A percentile compares a stretch with the other conserved stretches of the same genome.
Evolutionary conservation across 108 stramenopile genomes (phyloP).

Genomic region (Pseudonitzschia pungens): DNA sequence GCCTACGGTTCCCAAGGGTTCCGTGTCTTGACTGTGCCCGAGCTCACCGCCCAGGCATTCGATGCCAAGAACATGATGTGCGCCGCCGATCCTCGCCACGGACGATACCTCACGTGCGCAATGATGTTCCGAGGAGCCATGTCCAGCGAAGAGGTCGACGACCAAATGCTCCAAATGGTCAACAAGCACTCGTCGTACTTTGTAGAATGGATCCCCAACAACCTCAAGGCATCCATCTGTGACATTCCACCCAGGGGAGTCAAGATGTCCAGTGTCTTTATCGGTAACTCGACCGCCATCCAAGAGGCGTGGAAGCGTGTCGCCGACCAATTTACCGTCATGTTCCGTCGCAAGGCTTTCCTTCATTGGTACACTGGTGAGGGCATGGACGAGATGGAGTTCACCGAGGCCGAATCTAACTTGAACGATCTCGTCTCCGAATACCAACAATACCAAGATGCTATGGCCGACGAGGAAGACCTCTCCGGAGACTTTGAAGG

Average conservation of each 20-base stretch:
- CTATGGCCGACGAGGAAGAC: conserved; percentile 75
- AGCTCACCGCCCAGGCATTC: conserved; percentile 95
- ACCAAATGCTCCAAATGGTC: conserved; percentile 97
- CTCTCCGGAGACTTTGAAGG: conserved; percentile 71
- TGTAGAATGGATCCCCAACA: conserved; percentile 99
- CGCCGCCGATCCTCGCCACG: conserved; percentile 98
- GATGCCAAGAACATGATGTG: conserved; percentile 99
- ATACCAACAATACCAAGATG: conserved; percentile 96
- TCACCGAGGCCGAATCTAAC: conserved; percentile 95
- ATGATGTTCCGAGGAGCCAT: conserved; percentile 98
- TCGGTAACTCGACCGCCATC: conserved; percentile 95
- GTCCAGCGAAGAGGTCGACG: conserved; percentile 96
- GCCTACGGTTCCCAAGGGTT: conserved; percentile 90
- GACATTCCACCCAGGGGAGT: conserved; percentile 97
- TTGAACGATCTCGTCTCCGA: conserved; percentile 95
- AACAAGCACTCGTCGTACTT: conserved; percentile 99
- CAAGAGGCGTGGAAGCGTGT: conserved; percentile 94
- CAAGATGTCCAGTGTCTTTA: conserved; percentile 90
- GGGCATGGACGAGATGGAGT: conserved; percentile 96
- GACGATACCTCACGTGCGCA: conserved; percentile 97
- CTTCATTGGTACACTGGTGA: conserved; percentile 93
- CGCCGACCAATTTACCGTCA: conserved; percentile 87
- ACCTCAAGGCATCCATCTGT: conserved; percentile 98
- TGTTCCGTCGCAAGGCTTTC: conserved; percentile 95
- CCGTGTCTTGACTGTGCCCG: conserved; percentile 95